These are phyloP conservation scores for Penicillium canariense DNA, from an alignment of 495 filamentous ascomycete genomes.

Conservation along the genomic window DNA sequence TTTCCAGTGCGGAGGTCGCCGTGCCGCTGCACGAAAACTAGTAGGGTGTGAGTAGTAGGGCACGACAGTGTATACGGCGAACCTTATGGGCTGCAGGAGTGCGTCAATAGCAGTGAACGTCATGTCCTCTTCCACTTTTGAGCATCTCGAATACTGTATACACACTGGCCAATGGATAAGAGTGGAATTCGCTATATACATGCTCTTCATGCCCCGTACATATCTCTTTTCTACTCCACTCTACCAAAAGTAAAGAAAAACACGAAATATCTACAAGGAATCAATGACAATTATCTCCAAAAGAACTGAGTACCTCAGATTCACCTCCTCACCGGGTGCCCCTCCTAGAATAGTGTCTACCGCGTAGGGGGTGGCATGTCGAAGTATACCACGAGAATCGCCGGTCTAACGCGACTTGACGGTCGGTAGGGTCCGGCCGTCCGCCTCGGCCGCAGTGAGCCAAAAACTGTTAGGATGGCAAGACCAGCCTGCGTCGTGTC, in stretches of 20 bases:
- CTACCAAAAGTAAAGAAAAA: too few species aligned
- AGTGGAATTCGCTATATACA: too few species aligned
- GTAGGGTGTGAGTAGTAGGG: neutral
- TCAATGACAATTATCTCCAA: too few species aligned
- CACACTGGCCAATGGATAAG: neutral
- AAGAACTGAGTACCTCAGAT: slow-evolving; percentile 8
- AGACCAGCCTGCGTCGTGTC: neutral
- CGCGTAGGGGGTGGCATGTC: slow-evolving; percentile 7
- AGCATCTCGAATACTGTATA: neutral
- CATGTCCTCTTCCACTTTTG: neutral
- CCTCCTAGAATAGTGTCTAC: slow-evolving; percentile 11
- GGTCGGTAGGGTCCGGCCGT: slow-evolving; percentile 21
- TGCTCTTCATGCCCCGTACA: too few species aligned
- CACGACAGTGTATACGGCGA: slow-evolving; percentile 15
- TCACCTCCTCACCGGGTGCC: neutral
- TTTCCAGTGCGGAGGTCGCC: slow-evolving; percentile 22
- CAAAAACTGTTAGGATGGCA: slow-evolving; percentile 1
- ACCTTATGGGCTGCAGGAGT: slow-evolving; percentile 7
- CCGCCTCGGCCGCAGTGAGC: slow-evolving; percentile 3
- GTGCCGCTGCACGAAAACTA: slow-evolving; percentile 1
- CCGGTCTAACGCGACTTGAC: too few species aligned
- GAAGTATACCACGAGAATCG: neutral
- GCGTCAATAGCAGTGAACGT: neutral
- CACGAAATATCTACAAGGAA: too few species aligned
- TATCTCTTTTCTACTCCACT: too few species aligned